A percentile compares a stretch with the other conserved stretches of the same genome.
phyloP scores from a whole-genome alignment of 1,284 basidiomycete species.

The Meira miltonrushii region DNA sequence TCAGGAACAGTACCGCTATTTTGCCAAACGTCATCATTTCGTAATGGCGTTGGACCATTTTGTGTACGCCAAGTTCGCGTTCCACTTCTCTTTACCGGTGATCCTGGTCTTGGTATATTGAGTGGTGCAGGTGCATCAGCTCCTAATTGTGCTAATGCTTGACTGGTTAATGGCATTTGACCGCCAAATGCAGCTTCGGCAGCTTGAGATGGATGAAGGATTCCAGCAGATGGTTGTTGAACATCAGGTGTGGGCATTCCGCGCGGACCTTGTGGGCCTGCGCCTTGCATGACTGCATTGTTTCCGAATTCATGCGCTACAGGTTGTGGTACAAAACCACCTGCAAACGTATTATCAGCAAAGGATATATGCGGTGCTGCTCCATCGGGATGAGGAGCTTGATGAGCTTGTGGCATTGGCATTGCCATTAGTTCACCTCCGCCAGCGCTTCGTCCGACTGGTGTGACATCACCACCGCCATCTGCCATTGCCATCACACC shows the following conservation, averaged over 20 bases:
- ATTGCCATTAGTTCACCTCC: background rate
- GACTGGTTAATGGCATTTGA: background rate
- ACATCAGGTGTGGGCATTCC: background rate
- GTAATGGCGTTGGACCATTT: background rate
- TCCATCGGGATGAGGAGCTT: background rate
- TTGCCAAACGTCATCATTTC: conserved; percentile 15
- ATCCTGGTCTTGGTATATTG: background rate
- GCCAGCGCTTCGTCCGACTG: background rate
- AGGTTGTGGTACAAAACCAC: too few species aligned
- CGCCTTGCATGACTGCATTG: background rate
- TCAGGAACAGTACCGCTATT: conserved; percentile 3
- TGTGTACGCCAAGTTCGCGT: conserved; percentile 13
- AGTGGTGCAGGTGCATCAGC: conserved; percentile 5
- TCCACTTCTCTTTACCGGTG: background rate
- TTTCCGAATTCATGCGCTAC: background rate
- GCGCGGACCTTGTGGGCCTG: conserved; percentile 1
- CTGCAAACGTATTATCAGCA: too few species aligned
- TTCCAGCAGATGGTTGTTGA: background rate
- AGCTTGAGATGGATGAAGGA: background rate
- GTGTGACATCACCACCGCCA: background rate
- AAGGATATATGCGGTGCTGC: background rate
- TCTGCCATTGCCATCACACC: too few species aligned
- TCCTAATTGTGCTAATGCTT: conserved; percentile 1
- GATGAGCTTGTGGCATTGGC: background rate
- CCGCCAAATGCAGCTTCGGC: background rate